Percentiles rank a stretch among this genome's conserved stretches.
Evolutionary conservation across 1,284 basidiomycete genomes (phyloP).

Genomic region (Sporisorium reilianum): DNA sequence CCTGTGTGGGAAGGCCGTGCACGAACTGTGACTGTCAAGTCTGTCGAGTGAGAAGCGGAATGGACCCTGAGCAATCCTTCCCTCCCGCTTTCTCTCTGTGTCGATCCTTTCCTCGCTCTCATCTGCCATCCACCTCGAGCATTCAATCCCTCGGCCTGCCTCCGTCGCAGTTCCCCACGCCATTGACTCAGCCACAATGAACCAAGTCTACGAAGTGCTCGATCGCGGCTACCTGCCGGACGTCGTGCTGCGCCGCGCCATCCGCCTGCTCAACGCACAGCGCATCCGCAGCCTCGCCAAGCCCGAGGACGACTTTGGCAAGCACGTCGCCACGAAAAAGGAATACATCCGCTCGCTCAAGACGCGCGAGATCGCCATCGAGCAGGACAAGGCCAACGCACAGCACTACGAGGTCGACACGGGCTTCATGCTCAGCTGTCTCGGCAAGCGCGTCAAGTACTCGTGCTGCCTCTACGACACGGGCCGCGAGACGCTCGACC

Average conservation of each 20-base stretch:
- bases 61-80: conserved; percentile 30
- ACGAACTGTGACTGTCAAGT: neutral
- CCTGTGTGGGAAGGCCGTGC: conserved; percentile 10
- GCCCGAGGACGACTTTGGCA: conserved; percentile 75
- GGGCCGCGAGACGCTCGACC: conserved; percentile 76
- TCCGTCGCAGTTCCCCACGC: neutral
- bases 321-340: conserved; percentile 78
- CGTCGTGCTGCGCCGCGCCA: conserved; percentile 74
- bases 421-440: conserved; percentile 59
- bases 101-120: neutral
- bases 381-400: conserved; percentile 80
- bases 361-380: conserved; percentile 76
- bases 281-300: conserved; percentile 75
- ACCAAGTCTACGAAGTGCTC: conserved; percentile 41
- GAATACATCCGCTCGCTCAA: conserved; percentile 70
- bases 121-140: too few relatives aligned
- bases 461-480: conserved; percentile 78
- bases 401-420: conserved; percentile 80
- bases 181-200: conserved; percentile 21
- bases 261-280: conserved; percentile 76
- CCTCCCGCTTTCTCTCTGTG: neutral
- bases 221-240: conserved; percentile 53
- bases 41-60: too few relatives aligned
- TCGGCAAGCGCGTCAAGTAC: conserved; percentile 61
- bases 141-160: neutral